phyloP scores from a whole-genome alignment of 208 protist species.

The Crithidia bombi region DNA sequence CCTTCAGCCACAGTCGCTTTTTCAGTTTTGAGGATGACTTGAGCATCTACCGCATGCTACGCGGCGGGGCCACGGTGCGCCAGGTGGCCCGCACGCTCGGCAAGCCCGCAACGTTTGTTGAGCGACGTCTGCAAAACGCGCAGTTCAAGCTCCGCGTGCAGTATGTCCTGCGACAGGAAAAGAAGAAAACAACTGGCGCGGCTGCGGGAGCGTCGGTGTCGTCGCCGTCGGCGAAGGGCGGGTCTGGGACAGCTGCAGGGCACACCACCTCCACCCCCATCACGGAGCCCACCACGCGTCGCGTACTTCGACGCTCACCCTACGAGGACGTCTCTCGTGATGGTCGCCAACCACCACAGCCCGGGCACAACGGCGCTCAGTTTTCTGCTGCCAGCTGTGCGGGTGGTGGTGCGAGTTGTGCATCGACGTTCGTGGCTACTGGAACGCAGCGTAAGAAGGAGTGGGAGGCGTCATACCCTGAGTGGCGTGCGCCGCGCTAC shows the following conservation, averaged over 20 bases:
- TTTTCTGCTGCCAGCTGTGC: too few relatives aligned
- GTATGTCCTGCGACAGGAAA: constrained; percentile 74
- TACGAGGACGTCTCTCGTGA: constrained; percentile 14
- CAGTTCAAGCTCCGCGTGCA: constrained; percentile 90
- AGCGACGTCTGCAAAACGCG: constrained; percentile 83
- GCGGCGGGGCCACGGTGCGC: constrained; percentile 74
- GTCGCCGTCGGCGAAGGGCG: too few relatives aligned
- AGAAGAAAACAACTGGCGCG: constrained; percentile 21
- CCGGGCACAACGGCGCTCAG: not conserved
- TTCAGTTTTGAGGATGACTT: constrained; percentile 87
- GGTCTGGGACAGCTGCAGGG: too few relatives aligned
- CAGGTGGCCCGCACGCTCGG: constrained; percentile 85
- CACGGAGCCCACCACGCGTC: constrained; percentile 21
- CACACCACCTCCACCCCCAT: constrained; percentile 30
- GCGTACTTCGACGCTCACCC: constrained; percentile 34
- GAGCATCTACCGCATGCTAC: constrained; percentile 86
- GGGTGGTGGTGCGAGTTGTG: not conserved
- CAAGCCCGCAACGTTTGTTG: constrained; percentile 84
- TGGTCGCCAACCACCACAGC: not conserved
- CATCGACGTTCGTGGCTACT: not conserved
- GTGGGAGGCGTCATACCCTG: constrained; percentile 74
- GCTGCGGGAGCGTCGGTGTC: not conserved
- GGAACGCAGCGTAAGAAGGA: constrained; percentile 48
- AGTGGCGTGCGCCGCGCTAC: constrained; percentile 50
- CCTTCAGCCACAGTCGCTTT: constrained; percentile 87